Evolutionary conservation across 2,329 filamentous ascomycete species (phyloP).

Genomic region (Macrophomina pseudophaseolina): DNA sequence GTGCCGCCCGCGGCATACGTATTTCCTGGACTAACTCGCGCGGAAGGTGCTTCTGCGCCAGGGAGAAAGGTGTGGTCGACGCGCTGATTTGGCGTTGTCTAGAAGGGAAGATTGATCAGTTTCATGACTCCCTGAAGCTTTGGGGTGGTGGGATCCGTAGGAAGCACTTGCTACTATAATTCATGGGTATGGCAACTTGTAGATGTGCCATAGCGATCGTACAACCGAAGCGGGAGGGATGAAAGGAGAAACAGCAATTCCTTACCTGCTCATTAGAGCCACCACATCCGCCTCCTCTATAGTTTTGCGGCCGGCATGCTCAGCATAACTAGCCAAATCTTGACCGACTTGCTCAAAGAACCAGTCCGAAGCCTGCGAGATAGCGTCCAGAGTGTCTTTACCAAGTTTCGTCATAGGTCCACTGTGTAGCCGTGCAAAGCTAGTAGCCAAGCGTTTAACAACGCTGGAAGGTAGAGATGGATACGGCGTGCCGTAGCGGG

Average conservation of each 20-base stretch:
- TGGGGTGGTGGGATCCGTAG: slow-evolving; percentile 18
- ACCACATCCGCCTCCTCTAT: slow-evolving; percentile 86
- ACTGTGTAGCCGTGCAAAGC: slow-evolving; percentile 70
- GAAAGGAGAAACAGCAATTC: slow-evolving; percentile 31
- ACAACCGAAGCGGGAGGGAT: slow-evolving; percentile 14
- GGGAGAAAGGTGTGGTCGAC: slow-evolving; percentile 76
- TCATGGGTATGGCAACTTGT: too few species aligned
- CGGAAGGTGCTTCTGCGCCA: slow-evolving; percentile 83
- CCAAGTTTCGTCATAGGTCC: slow-evolving; percentile 71
- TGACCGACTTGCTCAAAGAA: slow-evolving; percentile 88
- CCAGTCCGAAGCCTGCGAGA: slow-evolving; percentile 84
- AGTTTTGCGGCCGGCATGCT: slow-evolving; percentile 80
- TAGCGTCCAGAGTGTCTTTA: slow-evolving; percentile 73
- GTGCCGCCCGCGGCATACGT: slow-evolving; percentile 65
- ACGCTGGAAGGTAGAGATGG: slow-evolving; percentile 74
- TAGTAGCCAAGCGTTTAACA: slow-evolving; percentile 73
- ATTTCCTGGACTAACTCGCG: slow-evolving; percentile 83
- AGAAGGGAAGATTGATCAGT: slow-evolving; percentile 30
- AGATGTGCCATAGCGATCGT: neutral
- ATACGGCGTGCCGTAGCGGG: slow-evolving; percentile 75
- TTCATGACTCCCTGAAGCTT: slow-evolving; percentile 25
- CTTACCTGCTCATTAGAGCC: slow-evolving; percentile 81
- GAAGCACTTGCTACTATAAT: slow-evolving; percentile 26
- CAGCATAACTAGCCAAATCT: slow-evolving; percentile 78
- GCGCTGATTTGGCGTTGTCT: slow-evolving; percentile 79